Base-by-base conservation (phyloP, 1,284 basidiomycete genomes). In the Ganoderma leucocontextum region DNA sequence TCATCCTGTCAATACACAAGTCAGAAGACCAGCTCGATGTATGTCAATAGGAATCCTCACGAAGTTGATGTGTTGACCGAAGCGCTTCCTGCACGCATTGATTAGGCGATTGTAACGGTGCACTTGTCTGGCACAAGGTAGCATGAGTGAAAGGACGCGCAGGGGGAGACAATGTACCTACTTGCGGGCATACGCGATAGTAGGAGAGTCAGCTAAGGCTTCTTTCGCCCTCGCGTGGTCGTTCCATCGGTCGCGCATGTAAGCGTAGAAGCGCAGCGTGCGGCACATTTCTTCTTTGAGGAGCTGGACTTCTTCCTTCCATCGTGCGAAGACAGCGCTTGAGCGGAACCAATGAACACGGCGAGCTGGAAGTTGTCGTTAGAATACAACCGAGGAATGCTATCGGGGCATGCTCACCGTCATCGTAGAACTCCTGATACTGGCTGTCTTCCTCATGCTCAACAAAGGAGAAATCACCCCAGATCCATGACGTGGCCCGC, bases 291-390 rank as follows among this genome's bases (percentile, higher is more conserved):
- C 69, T 33, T 70, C 71, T 22, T 44, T 17, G 2, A 72, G 55
- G 15, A 72, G 39, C 0, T 19, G 19, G 9, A 63, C 47, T 60
- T 70, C 64, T 47, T 70, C 71, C 8, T 57, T 2, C 71, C 71
- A 72, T 0, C 65, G 62, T n/a, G 25, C 17, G n/a, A 29, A 12
- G 0, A 68, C 36, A 1, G 71, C 69, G n/a, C 65, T 72, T 4
- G 42, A 59, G 15, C 69, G 62, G 62, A 72, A 72, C 71, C 71
- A 72, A 42, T 72, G 69, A 1, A 72, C 66, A 10, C 67, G 62
- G 8, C 61, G 36, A 12, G 59, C 68, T 72, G 42, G 12, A 49
- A n/a, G n/a, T n/a, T 41, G 1, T 29, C 22, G 5, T 38, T 33
- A 60, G 33, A 29, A 15, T 1, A 57, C 6, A 19, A 29, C 17